Base-by-base conservation (phyloP, 768 basidiomycete genomes). In the Leccinellum rugosiceps region DNA sequence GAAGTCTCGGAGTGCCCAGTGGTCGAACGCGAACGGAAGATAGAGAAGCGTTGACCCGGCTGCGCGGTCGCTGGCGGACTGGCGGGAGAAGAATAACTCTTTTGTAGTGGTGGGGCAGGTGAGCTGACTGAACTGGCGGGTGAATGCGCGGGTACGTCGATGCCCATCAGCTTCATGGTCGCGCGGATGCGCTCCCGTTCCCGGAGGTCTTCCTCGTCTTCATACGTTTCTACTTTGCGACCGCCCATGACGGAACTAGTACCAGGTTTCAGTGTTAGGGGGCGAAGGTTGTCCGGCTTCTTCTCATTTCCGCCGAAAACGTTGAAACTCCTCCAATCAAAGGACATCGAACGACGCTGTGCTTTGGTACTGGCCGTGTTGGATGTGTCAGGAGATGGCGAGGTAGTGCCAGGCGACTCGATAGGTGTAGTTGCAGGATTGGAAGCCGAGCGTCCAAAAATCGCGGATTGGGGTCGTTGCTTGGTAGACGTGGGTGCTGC, bases 81-180 rank as follows among this genome's bases (percentile, higher is more conserved):
- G 21, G 63, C 66, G 13, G 79, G 77, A 15, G 76, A 72, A 17
- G 77, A 75, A 57, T 67, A 68, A 60, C 74, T 75, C 58, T 78
- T 79, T 66, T 75, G 75, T 58, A 75, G 66, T 34, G 69, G 67
- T 30, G 72, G 69, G 21, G 77, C 56, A 21, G 68, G 68, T 31
- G 64, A 65, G 21, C 60, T 49, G 3, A 59, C 15, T 46, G 65
- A 59, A 15, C 57, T 65, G 14, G 58, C 32, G n/a, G 81, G 72
- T 14, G 80, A 74, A 50, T 78, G 66, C n/a, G 76, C 69, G 30
- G 87, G 84, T 70, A 88, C 76, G 49, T 83, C 85, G 58, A 96
- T 92, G 5, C 96, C 96, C 88, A 95, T 93, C 28, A 96, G 76
- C 70, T 93, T 92, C 90, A 98, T 90, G 26, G 93, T 92, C 15